Conservation (phyloP, 2,329 filamentous ascomycete species). For the Sclerotinia sclerotiorum region DNA sequence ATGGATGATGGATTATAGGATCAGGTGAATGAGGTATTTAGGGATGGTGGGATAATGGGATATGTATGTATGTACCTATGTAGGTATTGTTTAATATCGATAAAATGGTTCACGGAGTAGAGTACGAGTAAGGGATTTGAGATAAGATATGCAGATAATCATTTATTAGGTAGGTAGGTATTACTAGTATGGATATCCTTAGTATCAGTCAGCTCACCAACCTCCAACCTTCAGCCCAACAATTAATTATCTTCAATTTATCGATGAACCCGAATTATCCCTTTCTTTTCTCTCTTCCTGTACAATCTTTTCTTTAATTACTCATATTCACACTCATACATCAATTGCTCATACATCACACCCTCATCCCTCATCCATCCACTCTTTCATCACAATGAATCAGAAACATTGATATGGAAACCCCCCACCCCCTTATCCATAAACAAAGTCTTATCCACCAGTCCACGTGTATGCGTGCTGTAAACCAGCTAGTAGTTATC, state of each 20-base stretch:
- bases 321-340: neutral
- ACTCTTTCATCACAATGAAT: neutral
- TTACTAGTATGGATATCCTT: too few relatives aligned
- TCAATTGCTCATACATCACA: neutral
- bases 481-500: neutral
- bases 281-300: neutral
- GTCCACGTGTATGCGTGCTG: constrained; percentile 14
- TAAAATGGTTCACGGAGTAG: too few relatives aligned
- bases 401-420: constrained; percentile 1
- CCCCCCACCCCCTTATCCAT: constrained; percentile 8
- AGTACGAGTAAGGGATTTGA: too few relatives aligned
- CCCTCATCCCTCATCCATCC: neutral
- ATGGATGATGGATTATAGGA: neutral
- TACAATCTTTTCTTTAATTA: neutral
- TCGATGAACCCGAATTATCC: neutral
- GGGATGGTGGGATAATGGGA: too few relatives aligned
- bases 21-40: neutral
- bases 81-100: neutral
- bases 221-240: too few relatives aligned
- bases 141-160: too few relatives aligned
- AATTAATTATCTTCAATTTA: too few relatives aligned
- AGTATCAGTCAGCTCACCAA: too few relatives aligned
- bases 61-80: too few relatives aligned
- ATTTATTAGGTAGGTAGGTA: too few relatives aligned
- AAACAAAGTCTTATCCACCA: constrained; percentile 10